Conservation (phyloP, 2,329 filamentous ascomycete genomes). For the Paecilomyces niveus region DNA sequence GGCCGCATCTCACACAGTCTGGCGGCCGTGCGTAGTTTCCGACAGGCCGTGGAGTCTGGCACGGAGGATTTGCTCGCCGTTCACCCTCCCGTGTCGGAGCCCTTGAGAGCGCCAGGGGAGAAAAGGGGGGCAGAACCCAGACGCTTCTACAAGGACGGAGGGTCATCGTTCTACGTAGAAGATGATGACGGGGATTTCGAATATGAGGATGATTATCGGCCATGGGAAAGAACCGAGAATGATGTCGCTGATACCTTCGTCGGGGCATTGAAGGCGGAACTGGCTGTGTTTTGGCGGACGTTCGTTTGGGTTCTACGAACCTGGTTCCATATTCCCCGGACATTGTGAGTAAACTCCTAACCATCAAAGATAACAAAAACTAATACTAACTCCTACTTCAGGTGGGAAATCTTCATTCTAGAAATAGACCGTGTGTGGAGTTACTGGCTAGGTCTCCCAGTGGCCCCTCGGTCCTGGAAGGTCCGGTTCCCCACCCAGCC, state of each 20-base stretch:
- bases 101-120: constrained; percentile 14
- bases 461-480: constrained; percentile 51
- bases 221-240: constrained; percentile 21
- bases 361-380: neutral
- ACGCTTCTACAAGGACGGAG: constrained; percentile 25
- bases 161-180: constrained; percentile 28
- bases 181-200: constrained; percentile 39
- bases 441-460: constrained; percentile 57
- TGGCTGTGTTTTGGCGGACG: constrained; percentile 55
- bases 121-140: constrained; percentile 1
- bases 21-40: constrained; percentile 66
- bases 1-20: constrained; percentile 79
- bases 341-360: constrained; percentile 54
- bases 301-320: constrained; percentile 59
- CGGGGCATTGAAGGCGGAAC: constrained; percentile 59
- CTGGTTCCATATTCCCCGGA: constrained; percentile 63
- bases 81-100: constrained; percentile 17
- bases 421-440: constrained; percentile 52
- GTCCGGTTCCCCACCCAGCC: constrained; percentile 36
- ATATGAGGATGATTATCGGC: constrained; percentile 28
- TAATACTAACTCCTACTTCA: constrained; percentile 16
- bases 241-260: constrained; percentile 38
- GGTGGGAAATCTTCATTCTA: constrained; percentile 45
- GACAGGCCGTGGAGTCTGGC: constrained; percentile 37
- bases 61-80: constrained; percentile 24